Evolutionary conservation across 257 asterid genomes (phyloP), one percentile per base, ranked within the genome.

Genomic region (Petrea volubilis): DNA sequence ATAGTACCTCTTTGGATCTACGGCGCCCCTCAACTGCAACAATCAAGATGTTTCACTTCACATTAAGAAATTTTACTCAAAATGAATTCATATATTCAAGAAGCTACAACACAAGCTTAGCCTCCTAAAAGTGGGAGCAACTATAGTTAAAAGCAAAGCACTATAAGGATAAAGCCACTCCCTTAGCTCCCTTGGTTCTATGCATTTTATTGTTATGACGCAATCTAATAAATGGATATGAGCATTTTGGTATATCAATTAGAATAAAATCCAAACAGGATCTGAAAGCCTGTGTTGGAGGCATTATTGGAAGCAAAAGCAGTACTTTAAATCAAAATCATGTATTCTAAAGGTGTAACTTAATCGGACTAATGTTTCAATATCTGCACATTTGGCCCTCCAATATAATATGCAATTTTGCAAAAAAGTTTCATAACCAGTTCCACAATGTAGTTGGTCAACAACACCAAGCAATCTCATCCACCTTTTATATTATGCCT

Each of bases 1-100:
- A 80, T 84, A 87, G 79, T 87, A 91, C 82, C 93, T 86, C 82
- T 84, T 91, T 7, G 96, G 97, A 83, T 91, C 96, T 63, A 91
- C 60, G 20, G 84, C 97, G 75, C 81, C 66, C 76, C 97, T 89
- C 67, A 92, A 77, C 98, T 90, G 87, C 40, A 75, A 62, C 53
- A 53, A 72, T 77, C 29, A 75, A 53, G 34, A 66, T 49, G 24
- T 34, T 56, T 49, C 47, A 58, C 33, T 58, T 20, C 27, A 62
- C 18, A 63, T 58, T 38, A 52, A 62, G 11, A 70, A 52, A 60
- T 34, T 71, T 3, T 29, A 50, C 18, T 55, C 67, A 31, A 61
- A 70, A 49, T 41, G 12, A 50, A 15, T 40, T 46, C 50, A 47
- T 25, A 70, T 27, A 56, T 2, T 21, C 20, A 58, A 7, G 55